Percentiles rank a stretch among this genome's conserved stretches.
Evolutionary conservation across 805 yeast genomes (phyloP).

Genomic region (Kodamaea fukazawae): DNA sequence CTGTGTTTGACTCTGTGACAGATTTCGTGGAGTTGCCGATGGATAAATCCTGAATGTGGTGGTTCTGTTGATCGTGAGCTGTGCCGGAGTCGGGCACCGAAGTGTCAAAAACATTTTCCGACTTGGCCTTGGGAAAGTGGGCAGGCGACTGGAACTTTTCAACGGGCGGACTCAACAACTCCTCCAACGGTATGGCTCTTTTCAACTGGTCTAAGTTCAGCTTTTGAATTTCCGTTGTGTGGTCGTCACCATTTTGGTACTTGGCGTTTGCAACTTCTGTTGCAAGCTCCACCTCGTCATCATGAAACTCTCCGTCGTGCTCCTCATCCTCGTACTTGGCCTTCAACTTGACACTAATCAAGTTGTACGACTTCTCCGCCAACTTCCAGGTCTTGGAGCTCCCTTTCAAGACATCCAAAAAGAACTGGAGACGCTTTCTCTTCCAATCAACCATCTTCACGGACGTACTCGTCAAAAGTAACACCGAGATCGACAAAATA

Average conservation of each 20-base stretch:
- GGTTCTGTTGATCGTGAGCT: neutral
- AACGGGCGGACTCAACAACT: neutral
- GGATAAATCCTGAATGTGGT: conserved; percentile 3
- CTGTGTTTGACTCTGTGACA: conserved; percentile 19
- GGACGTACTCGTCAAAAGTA: conserved; percentile 33
- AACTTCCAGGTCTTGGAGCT: conserved; percentile 47
- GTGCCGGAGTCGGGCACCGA: neutral
- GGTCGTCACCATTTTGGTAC: neutral
- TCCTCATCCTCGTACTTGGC: conserved; percentile 12
- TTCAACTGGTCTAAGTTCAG: neutral
- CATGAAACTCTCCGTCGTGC: neutral
- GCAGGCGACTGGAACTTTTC: neutral
- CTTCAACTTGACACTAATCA: conserved; percentile 37
- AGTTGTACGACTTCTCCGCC: conserved; percentile 43
- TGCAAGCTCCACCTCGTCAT: neutral
- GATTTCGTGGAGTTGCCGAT: conserved; percentile 9
- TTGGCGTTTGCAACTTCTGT: no score
- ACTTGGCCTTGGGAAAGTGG: no score
- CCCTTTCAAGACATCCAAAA: conserved; percentile 40
- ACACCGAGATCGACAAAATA: conserved; percentile 44
- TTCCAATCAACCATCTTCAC: conserved; percentile 24
- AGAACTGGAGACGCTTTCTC: conserved; percentile 32
- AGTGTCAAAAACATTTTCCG: no score
- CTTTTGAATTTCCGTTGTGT: neutral
- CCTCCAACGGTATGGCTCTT: neutral